Base-by-base conservation (phyloP, 225 moss, liverwort and hornwort genomes). In the Bryoerythrophyllum caledonicum region DNA sequence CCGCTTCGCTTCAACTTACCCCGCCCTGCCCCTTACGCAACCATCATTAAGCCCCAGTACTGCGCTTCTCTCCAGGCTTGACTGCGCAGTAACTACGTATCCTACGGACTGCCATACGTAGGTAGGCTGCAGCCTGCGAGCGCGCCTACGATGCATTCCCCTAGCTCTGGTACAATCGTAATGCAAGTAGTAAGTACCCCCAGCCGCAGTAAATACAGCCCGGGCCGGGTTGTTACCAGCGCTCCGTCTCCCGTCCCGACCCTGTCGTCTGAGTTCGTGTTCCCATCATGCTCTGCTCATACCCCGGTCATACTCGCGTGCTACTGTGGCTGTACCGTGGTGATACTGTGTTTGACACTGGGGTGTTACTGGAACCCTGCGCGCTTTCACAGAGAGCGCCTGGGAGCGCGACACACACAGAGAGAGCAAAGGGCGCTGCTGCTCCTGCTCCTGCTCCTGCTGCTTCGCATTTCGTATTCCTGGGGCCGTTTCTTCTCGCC, bases 191-290 rank as follows among this genome's bases (percentile, higher is more conserved):
- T 44, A 49, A 27, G 67, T 77, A 67, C 66, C 7, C 28, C 20
- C 62, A 46, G 25, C 68, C 35, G 78, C 81, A 84, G 84, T 84
- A 85, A 85, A 78, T 85, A 81, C 78, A 63, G 38, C 27, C 20
- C 30, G 72, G 66, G 65, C 10, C 46, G 60, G 62, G 81, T 60
- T 60, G 19, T 44, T 60, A 35, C 26, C 41, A 43, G 25, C 62
- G 40, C 41, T 66, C 30, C 55, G 44, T 34, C 83, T 48, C 73
- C 83, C 67, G 5, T 1, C 70, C 73, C 60, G 41, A 48, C 40
- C 34, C 67, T 66, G 80, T 44, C 9, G 59, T 28, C 37, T 60
- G 75, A 16, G 54, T 66, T 60, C 19, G 60, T 9, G 8, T 9
- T 19, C 32, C 54, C 7, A 8, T 23, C 54, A 10, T 23, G 3